Percentiles rank a stretch among this genome's conserved stretches.
phyloP scores from a whole-genome alignment of 495 filamentous ascomycete genomes.

The Chlorociboria aeruginascens region DNA sequence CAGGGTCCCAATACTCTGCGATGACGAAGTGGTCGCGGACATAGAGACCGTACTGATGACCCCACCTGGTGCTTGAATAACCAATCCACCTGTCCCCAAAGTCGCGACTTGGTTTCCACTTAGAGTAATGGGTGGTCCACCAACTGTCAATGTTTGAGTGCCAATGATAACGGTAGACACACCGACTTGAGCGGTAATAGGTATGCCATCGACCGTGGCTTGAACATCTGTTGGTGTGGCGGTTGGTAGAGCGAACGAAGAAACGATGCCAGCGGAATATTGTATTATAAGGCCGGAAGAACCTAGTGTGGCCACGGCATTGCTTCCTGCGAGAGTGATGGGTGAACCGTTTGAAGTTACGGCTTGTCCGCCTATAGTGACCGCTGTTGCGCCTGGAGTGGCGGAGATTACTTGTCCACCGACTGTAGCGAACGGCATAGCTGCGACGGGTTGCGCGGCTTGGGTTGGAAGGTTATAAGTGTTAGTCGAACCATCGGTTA shows the following conservation, averaged over 20 bases:
- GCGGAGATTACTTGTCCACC: slow-evolving; percentile 1
- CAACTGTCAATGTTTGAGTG: slow-evolving; percentile 4
- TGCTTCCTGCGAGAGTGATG: background rate
- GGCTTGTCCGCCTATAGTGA: background rate
- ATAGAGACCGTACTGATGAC: background rate
- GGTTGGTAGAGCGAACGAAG: slow-evolving; percentile 2
- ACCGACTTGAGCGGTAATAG: slow-evolving; percentile 1
- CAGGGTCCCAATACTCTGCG: too few relatives aligned
- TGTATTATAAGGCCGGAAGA: background rate
- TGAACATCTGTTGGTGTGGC: background rate
- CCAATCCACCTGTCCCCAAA: background rate
- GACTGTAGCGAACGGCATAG: background rate
- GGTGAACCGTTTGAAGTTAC: background rate
- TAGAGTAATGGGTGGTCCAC: slow-evolving; percentile 2
- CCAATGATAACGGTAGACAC: slow-evolving; percentile 5
- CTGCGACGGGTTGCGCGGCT: background rate
- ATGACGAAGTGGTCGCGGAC: background rate
- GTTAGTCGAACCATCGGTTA: background rate
- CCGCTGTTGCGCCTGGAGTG: slow-evolving; percentile 2
- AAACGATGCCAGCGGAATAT: background rate
- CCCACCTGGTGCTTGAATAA: slow-evolving; percentile 1
- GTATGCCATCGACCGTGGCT: background rate
- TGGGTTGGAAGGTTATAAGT: background rate
- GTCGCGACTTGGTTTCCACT: background rate
- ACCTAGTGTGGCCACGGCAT: slow-evolving; percentile 1